These are phyloP conservation scores for Excoecaria cochinchinensis DNA, from an alignment of 345 rosid genomes.

Conservation along the genomic window DNA sequence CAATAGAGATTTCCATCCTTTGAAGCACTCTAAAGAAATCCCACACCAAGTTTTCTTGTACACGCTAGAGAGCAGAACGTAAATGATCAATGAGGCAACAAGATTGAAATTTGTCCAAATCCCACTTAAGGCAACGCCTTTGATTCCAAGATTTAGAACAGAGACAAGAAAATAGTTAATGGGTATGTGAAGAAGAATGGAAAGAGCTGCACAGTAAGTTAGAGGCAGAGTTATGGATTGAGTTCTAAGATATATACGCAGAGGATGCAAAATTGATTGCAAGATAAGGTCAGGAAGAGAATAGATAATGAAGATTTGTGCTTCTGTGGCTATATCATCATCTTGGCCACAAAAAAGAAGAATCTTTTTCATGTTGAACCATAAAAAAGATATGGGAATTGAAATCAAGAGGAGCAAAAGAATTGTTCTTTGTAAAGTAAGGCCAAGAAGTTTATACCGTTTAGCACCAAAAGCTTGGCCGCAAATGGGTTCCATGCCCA, in stretches of 20 bases:
- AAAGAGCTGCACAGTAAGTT: constrained; percentile 54
- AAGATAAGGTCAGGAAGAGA: constrained; percentile 45
- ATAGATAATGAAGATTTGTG: constrained; percentile 36
- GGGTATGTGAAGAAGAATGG: constrained; percentile 67
- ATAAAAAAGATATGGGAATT: constrained; percentile 39
- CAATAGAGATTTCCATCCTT: constrained; percentile 35
- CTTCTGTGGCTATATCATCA: constrained; percentile 32
- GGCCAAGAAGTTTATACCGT: constrained; percentile 30
- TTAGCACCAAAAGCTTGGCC: constrained; percentile 54
- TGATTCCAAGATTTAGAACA: constrained; percentile 37
- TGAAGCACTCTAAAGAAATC: constrained; percentile 37
- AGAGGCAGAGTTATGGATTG: constrained; percentile 65
- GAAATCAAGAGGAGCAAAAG: constrained; percentile 40
- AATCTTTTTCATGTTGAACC: constrained; percentile 40
- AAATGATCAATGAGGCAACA: constrained; percentile 31
- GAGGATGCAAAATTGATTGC: constrained; percentile 46
- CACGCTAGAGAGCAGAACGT: constrained; percentile 28
- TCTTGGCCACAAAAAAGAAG: constrained; percentile 45
- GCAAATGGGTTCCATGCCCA: constrained; percentile 51
- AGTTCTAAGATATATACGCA: constrained; percentile 42
- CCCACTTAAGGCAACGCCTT: constrained; percentile 41
- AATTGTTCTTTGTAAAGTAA: constrained; percentile 40
- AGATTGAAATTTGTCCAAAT: constrained; percentile 41
- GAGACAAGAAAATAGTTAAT: constrained; percentile 42
- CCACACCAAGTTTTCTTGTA: constrained; percentile 37